Base-by-base conservation (phyloP, 352 stramenopile species). In the Poterioochromonas sp. region DNA sequence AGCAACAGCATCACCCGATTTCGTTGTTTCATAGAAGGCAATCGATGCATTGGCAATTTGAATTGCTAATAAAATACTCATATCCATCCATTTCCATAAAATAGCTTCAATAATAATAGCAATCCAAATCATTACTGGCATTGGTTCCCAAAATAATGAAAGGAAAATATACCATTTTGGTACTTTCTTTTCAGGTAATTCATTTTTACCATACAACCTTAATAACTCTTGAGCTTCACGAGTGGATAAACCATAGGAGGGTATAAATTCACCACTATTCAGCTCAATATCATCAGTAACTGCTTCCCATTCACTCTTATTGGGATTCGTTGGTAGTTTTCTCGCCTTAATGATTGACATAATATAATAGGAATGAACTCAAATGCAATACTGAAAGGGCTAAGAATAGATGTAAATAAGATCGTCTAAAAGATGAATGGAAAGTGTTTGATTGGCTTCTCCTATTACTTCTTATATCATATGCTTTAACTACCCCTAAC, bases 41-140 rank as follows among this genome's bases (percentile, higher is more conserved):
- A 88, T 82, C 26, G 32, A 79, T 0, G 78, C 84, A 79, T 87
- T 87, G 37, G 86, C 44, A 11, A 83, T 39, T 35, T 88, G 83
- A 32, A 87, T 73, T 22, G 32, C 70, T 43, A 84, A 39, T 22
- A 87, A 83, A 26, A 87, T 87, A 43, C 53, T 73, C 32, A 87
- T 85, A 73, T 87, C 84, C 40, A 78, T 58, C 60, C 60, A 88
- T 39, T 83, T 81, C 58, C 83, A 62, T 60, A 87, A 77, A 0
- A 74, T 76, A 20, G 77, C 64, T 80, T 94, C 89, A 0, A 96
- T 84, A 34, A 90, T 82, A 79, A 94, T 92, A 54, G 90, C 91
- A 29, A 94, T 80, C 90, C 90, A 95, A 73, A 97, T 90, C 84
- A 97, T 93, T 80, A 93, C 87, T 39, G 90, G 90, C 85, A 96